Evolutionary conservation across 108 stramenopile genomes (phyloP), one percentile per base, ranked within the genome.

Genomic region (Aurantiochytrium sp.): DNA sequence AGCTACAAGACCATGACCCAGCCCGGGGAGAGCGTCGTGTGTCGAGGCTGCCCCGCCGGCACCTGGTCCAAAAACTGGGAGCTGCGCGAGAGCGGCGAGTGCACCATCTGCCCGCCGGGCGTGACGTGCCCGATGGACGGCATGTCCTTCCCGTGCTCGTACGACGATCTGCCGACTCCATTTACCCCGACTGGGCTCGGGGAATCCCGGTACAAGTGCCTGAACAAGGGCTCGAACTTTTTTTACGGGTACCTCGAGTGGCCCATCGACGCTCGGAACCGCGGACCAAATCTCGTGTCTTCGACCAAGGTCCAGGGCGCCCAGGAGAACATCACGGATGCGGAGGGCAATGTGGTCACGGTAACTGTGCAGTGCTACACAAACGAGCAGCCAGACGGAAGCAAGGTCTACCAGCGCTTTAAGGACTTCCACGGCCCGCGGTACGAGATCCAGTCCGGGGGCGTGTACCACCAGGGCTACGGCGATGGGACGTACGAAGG

Each of bases 11-110:
- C 87, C 36, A 93, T 87, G 36, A 34, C 91, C 0, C 69, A 53
- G 2, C 88, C 55, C 8, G 91, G 93, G 55, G 86, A 59, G 54
- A 81, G 86, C 4, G 41, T 86, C 12, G 81, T 88, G 3, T 88
- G 88, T 32, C 37, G 24, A 42, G 89, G 86, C 34, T 95, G 94
- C 65, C 91, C 93, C 31, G 89, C 92, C 88, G 95, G 95, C 4
- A 94, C 93, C 4, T 96, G 96, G 96, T 93, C 93, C 55, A 96
- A 96, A 86, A 95, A 96, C 88, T 96, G 95, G 94, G 93, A 94
- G 42, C 88, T 96, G 55, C 89, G 96, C 69, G 95, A 96, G 65
- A 89, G 88, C 55, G 94, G 94, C 2, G 95, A 96, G 87, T 96
- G 96, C 87, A 93, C 65, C 17, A 68, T 92, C 41, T 96, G 95